Base-by-base conservation (phyloP, 2,329 filamentous ascomycete genomes). In the Clonostachys rosea region DNA sequence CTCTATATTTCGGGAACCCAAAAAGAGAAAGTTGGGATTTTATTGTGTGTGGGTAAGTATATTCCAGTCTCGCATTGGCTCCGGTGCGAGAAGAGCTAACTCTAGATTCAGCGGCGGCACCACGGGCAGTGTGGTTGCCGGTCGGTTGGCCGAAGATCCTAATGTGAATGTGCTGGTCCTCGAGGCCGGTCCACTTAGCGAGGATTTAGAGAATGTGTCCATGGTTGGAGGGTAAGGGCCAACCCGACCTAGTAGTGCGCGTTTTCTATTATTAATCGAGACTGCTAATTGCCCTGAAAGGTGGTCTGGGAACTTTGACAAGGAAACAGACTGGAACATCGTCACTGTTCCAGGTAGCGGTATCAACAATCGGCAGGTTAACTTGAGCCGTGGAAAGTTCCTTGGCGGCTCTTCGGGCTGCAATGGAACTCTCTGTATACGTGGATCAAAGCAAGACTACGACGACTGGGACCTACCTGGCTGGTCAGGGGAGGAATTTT, bases 401-500 rank as follows among this genome's bases (percentile, higher is more conserved):
- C 62, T 78, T 2, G 73, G 74, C 10, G 74, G 74, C 12, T 74
- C 64, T 7, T 74, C 69, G 45, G 73, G 74, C 6, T 65, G 68
- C 12, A 78, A 78, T 49, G 75, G 74, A 3, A 77, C 73, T 2
- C 54, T 78, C 5, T 73, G 71, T 46, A 68, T 78, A 30, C 67
- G 73, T 5, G 74, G 74, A 18, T 65, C 63, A 10, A 73, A 69
- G 55, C 73, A 76, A 47, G 64, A 67, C 45, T 66, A 73, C 17
- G 76, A 83, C 58, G 76, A 83, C 48, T 81, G 79, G 79, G 69
- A 60, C 3, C 52, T 77, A 47, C 71, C 67, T 35, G 78, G 75
- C 4, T 79, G 79, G 78, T 74, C 67, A 47, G 77, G 79, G 5
- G 72, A 77, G 5, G 76, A 82, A 18, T 73, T 82, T 52, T 82